Evolutionary conservation across 768 basidiomycete species (phyloP).

Genomic region (Floccularia luteovirens): DNA sequence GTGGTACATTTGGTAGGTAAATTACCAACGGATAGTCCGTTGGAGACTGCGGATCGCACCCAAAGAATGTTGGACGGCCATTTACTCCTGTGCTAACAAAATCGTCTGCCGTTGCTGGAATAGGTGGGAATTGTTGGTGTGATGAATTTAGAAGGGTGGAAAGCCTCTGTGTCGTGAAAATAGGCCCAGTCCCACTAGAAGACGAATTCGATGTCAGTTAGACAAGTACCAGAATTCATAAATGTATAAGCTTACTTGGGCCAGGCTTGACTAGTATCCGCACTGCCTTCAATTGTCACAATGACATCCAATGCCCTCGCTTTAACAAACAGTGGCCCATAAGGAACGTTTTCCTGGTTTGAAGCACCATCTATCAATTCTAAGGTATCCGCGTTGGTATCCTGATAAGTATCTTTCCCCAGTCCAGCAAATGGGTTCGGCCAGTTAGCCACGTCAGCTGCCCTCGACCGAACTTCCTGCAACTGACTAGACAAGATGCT

Average conservation of each 20-base stretch:
- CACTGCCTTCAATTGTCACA: constrained; percentile 63
- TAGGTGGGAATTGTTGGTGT: constrained; percentile 58
- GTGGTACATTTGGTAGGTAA: constrained; percentile 76
- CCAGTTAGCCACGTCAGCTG: constrained; percentile 62
- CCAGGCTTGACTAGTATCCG: constrained; percentile 50
- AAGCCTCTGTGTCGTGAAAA: constrained; percentile 35
- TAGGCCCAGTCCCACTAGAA: constrained; percentile 44
- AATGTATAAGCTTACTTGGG: constrained; percentile 46
- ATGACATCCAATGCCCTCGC: constrained; percentile 66
- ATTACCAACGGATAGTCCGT: constrained; percentile 61
- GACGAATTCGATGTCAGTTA: neutral
- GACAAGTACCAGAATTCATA: neutral
- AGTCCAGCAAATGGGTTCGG: constrained; percentile 55
- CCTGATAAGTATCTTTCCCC: constrained; percentile 40
- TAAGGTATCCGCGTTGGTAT: constrained; percentile 43
- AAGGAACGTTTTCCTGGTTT: constrained; percentile 64
- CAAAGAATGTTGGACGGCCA: constrained; percentile 71
- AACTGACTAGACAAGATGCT: constrained; percentile 43
- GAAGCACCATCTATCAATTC: constrained; percentile 67
- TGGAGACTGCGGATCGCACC: constrained; percentile 52
- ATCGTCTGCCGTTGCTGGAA: constrained; percentile 40
- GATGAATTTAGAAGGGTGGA: constrained; percentile 34
- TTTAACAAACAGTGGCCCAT: constrained; percentile 64
- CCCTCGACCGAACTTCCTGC: constrained; percentile 37
- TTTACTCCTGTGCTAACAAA: constrained; percentile 60